Evolutionary conservation across 805 yeast species (phyloP).

Genomic region (Geotrichum ghanense): DNA sequence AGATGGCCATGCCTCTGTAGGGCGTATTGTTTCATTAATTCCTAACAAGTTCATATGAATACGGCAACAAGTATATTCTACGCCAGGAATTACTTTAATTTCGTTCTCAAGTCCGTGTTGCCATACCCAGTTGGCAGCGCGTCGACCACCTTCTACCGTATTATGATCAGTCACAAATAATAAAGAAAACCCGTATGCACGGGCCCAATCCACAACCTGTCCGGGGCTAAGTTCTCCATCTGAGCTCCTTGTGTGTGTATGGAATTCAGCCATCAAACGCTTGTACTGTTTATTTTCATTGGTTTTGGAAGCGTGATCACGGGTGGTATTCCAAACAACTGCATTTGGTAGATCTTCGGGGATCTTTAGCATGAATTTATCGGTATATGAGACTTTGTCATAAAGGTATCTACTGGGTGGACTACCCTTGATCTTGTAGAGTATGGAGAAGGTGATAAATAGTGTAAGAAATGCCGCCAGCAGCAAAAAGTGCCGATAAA

Average conservation of each 20-base stretch:
- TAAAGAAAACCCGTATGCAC: conserved; percentile 15
- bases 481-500: background rate
- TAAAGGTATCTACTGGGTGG: background rate
- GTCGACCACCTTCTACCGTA: conserved; percentile 14
- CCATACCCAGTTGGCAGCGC: conserved; percentile 11
- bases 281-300: background rate
- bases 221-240: conserved; percentile 15
- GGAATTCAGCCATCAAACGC: conserved; percentile 10
- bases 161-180: conserved; percentile 19
- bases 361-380: background rate
- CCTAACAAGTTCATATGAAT: conserved; percentile 19
- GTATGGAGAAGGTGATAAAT: background rate
- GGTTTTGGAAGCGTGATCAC: background rate
- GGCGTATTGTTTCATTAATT: conserved; percentile 15
- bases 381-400: background rate
- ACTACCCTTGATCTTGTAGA: background rate
- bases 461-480: background rate
- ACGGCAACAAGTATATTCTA: conserved; percentile 18
- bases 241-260: conserved; percentile 15
- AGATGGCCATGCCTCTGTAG: conserved; percentile 13
- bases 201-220: conserved; percentile 19
- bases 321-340: background rate
- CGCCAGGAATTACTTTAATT: conserved; percentile 17
- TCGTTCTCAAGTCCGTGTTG: conserved; percentile 3
- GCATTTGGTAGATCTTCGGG: background rate